A percentile compares a stretch with the other conserved stretches of the same genome.
phyloP scores from a whole-genome alignment of 148 eudicot species.

The Amaranthus cruentus region DNA sequence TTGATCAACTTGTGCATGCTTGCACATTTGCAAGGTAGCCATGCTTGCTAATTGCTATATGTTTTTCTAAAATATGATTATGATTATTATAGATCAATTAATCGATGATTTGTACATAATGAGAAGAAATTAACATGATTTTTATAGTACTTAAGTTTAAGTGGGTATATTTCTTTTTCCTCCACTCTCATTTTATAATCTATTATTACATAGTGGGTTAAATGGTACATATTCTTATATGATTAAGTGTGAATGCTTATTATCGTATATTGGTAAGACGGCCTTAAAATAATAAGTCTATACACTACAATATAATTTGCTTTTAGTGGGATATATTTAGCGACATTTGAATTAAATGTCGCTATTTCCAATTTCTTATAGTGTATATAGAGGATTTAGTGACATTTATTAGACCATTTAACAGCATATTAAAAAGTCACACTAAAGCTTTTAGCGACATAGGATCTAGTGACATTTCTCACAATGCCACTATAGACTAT shows the following conservation, averaged over 20 bases:
- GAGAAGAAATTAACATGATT: conserved; percentile 8
- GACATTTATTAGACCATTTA: too few species aligned
- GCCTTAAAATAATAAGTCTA: too few species aligned
- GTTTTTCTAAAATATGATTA: neutral
- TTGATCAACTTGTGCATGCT: conserved; percentile 20
- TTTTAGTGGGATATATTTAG: too few species aligned
- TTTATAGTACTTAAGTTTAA: conserved; percentile 16
- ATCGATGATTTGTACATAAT: neutral
- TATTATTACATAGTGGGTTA: conserved; percentile 5
- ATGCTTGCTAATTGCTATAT: neutral
- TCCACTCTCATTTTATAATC: conserved; percentile 5
- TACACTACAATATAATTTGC: too few species aligned
- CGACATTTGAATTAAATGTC: too few species aligned
- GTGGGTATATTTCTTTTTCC: conserved; percentile 20
- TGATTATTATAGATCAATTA: neutral
- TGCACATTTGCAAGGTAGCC: conserved; percentile 23
- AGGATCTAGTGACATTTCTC: too few species aligned
- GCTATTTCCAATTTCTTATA: too few species aligned
- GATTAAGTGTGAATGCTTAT: neutral
- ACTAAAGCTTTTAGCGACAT: too few species aligned
- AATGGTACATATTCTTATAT: conserved; percentile 23
- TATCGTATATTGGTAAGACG: neutral
- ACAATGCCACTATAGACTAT: too few species aligned
- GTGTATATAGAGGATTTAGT: too few species aligned
- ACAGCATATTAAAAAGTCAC: too few species aligned